Base-by-base conservation (phyloP, 805 yeast species). In the Zygoascus flipseniorum region DNA sequence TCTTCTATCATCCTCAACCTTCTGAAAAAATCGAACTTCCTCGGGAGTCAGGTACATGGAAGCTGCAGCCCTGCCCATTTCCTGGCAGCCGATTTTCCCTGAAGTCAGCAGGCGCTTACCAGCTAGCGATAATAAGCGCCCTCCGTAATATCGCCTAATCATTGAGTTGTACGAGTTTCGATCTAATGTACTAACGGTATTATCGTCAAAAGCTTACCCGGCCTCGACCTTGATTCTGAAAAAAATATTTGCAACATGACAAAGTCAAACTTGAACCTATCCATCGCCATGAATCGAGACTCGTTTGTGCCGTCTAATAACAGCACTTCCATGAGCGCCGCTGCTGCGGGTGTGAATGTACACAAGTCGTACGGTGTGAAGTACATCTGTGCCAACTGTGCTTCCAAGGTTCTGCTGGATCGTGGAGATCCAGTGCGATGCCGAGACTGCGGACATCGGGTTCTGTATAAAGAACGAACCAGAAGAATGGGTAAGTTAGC, bases 371-470 rank as follows among this genome's bases (percentile, higher is more conserved):
- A 83, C 64, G 96, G 97, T 53, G 93, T 89, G 62, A 87, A 86
- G 65, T 92, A 92, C 73, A 83, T 89, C 67, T 92, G 99, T 72
- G 96, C 98, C 45, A 93, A 89, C 75, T 93, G 99, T 73, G 96
- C 97, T 8, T 81, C 90, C 53, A 83, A 85, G 52, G 85, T 90
- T 62, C 82, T 95, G 2, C 79, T 93, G 61, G 83, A 89, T 52
- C 89, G 92, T 73, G 88, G 86, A 62, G 99, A 93, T 70, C 96
- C 98, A 31, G 96, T 93, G 59, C 86, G 98, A 75, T 93, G 99
- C 75, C 90, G 89, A 73, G 96, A 90, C 62, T 93, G 99, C 73
- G 99, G 99, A 58, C 98, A 93, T 75, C 85, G 99, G 74, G 97
- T 93, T 56, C 76, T 93, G 58, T 88, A 92, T 76, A 93, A 93